Evolutionary conservation across 352 stramenopile species (phyloP).

Genomic region (Phytophthora cajani): DNA sequence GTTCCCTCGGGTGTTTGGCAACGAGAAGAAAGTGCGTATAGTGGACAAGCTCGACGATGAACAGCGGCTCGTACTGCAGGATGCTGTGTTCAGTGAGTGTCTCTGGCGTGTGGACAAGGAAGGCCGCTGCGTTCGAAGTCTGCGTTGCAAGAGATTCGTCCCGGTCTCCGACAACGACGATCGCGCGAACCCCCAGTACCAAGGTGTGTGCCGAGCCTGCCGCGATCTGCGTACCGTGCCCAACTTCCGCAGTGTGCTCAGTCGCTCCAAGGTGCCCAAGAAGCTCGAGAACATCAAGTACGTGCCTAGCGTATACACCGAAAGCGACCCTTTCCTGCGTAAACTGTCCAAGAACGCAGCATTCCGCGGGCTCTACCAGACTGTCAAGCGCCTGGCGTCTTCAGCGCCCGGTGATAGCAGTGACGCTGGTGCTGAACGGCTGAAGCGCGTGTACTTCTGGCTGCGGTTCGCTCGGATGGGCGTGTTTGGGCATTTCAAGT

Average conservation of each 20-base stretch:
- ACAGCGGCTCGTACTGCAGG: constrained; percentile 66
- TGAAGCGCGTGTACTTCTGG: constrained; percentile 71
- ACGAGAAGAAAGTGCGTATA: constrained; percentile 71
- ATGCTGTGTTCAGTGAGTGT: constrained; percentile 82
- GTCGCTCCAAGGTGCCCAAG: constrained; percentile 70
- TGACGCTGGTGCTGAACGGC: constrained; percentile 22
- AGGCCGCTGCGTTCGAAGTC: constrained; percentile 75
- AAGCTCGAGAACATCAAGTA: constrained; percentile 86
- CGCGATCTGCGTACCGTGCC: constrained; percentile 67
- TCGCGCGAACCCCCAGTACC: constrained; percentile 27
- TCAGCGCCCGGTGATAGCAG: constrained; percentile 5
- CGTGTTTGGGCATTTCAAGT: constrained; percentile 73
- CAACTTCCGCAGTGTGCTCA: constrained; percentile 83
- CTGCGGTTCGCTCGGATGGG: constrained; percentile 77
- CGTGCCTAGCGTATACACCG: constrained; percentile 75
- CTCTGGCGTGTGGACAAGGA: constrained; percentile 83
- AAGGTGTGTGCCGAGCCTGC: constrained; percentile 70
- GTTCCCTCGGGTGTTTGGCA: constrained; percentile 65
- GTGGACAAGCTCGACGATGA: constrained; percentile 56
- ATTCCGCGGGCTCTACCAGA: constrained; percentile 71
- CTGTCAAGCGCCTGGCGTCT: constrained; percentile 48
- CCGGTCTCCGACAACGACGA: constrained; percentile 30
- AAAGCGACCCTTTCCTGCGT: constrained; percentile 79
- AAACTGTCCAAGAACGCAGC: constrained; percentile 83
- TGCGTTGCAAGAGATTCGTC: constrained; percentile 66